Conservation (phyloP, 2,329 filamentous ascomycete genomes). For the Cercospora berteroae region DNA sequence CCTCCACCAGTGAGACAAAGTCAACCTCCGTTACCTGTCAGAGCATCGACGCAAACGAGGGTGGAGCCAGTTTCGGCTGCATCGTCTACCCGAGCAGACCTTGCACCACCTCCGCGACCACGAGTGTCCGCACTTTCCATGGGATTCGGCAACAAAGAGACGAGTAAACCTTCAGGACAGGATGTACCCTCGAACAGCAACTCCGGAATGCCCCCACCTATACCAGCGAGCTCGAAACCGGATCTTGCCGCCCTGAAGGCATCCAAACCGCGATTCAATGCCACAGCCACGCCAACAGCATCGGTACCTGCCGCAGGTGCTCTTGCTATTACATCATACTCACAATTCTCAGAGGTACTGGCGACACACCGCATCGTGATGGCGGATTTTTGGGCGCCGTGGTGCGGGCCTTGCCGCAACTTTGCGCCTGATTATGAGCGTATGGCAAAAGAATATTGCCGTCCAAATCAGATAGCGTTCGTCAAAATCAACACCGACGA, state of each 20-base stretch:
- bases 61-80: background rate
- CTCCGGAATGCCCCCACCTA: slow-evolving; percentile 46
- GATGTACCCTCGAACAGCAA: slow-evolving; percentile 8
- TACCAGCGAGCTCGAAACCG: slow-evolving; percentile 57
- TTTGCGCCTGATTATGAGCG: slow-evolving; percentile 26
- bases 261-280: slow-evolving; percentile 46
- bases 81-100: slow-evolving; percentile 18
- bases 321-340: slow-evolving; percentile 19
- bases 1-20: slow-evolving; percentile 31
- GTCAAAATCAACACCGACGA: slow-evolving; percentile 27
- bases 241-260: slow-evolving; percentile 57
- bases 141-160: slow-evolving; percentile 31
- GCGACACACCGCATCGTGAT: slow-evolving; percentile 20
- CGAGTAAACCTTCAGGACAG: slow-evolving; percentile 18
- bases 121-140: slow-evolving; percentile 32
- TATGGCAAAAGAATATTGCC: slow-evolving; percentile 16
- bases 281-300: slow-evolving; percentile 5
- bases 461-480: slow-evolving; percentile 21
- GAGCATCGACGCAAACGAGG: background rate
- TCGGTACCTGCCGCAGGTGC: slow-evolving; percentile 20
- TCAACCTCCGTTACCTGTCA: slow-evolving; percentile 12
- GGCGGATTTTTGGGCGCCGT: slow-evolving; percentile 23
- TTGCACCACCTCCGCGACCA: slow-evolving; percentile 26
- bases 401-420: slow-evolving; percentile 24
- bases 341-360: slow-evolving; percentile 20